Percentiles rank a stretch among this genome's conserved stretches.
These are phyloP conservation scores for Plenodomus lindquistii DNA, from an alignment of 2,329 filamentous ascomycete species.

Conservation along the genomic window DNA sequence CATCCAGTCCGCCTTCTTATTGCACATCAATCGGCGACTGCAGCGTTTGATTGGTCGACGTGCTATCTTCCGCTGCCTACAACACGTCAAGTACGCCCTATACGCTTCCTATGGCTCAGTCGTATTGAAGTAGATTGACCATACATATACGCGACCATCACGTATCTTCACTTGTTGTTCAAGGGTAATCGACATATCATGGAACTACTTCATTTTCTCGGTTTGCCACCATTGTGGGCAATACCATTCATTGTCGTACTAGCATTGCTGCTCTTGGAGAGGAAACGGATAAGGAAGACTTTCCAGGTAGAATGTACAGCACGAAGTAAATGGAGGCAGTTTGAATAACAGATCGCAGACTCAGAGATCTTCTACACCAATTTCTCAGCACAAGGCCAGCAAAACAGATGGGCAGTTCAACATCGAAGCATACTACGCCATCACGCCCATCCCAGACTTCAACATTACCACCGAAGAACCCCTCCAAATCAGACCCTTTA, in stretches of 20 bases:
- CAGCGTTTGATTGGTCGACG: constrained; percentile 1
- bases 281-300: neutral
- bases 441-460: constrained; percentile 55
- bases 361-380: neutral
- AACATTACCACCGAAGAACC: constrained; percentile 57
- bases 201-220: neutral
- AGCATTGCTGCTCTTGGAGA: neutral
- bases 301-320: neutral
- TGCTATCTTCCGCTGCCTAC: neutral
- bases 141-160: neutral
- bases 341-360: neutral
- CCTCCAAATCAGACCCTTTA: constrained; percentile 60
- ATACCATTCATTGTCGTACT: neutral
- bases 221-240: neutral
- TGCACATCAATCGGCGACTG: constrained; percentile 1
- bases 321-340: neutral
- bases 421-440: constrained; percentile 44
- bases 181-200: neutral
- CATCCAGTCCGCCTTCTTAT: neutral
- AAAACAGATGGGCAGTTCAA: constrained; percentile 5
- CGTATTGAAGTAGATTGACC: too few relatives aligned
- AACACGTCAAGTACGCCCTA: constrained; percentile 1
- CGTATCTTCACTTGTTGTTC: neutral
- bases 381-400: neutral
- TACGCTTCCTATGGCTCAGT: neutral